Evolutionary conservation across 306 rosid species (phyloP).

Genomic region (Macrotyloma uniflorum): DNA sequence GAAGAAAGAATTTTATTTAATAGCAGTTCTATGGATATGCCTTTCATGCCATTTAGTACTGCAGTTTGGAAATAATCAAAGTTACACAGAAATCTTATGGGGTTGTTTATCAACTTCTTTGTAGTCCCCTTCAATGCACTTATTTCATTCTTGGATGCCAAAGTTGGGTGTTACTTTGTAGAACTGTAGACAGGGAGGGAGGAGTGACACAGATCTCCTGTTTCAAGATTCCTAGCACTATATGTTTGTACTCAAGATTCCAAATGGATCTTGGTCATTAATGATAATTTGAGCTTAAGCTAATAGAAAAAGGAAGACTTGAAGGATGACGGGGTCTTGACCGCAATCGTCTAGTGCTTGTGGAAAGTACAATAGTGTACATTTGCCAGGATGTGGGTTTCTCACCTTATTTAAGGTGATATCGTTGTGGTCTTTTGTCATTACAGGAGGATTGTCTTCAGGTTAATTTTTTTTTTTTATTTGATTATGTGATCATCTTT

Average conservation of each 20-base stretch:
- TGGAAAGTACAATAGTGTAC: constrained; percentile 12
- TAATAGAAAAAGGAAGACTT: not conserved
- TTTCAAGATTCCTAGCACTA: not conserved
- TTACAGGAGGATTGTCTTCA: not conserved
- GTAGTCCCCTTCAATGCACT: constrained; percentile 4
- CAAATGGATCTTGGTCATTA: not conserved
- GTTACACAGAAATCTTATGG: not conserved
- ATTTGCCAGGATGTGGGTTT: constrained; percentile 17
- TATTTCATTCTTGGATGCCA: not conserved
- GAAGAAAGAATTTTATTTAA: not conserved
- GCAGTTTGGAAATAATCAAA: not conserved
- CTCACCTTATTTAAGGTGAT: not conserved
- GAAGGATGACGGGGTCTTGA: constrained; percentile 19
- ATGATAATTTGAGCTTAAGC: constrained; percentile 22
- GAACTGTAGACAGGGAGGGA: not conserved
- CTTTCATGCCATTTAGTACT: constrained; percentile 8
- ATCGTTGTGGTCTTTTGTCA: not conserved
- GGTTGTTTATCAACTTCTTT: not conserved
- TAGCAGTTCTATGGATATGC: constrained; percentile 8
- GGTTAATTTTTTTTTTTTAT: not conserved
- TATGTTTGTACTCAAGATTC: not conserved
- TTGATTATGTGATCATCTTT: not conserved
- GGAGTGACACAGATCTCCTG: not conserved
- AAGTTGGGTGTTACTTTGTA: not conserved
- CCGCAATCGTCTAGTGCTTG: constrained; percentile 10